Conservation (phyloP, 2,329 filamentous ascomycete genomes). For the Colletotrichum tabaci region DNA sequence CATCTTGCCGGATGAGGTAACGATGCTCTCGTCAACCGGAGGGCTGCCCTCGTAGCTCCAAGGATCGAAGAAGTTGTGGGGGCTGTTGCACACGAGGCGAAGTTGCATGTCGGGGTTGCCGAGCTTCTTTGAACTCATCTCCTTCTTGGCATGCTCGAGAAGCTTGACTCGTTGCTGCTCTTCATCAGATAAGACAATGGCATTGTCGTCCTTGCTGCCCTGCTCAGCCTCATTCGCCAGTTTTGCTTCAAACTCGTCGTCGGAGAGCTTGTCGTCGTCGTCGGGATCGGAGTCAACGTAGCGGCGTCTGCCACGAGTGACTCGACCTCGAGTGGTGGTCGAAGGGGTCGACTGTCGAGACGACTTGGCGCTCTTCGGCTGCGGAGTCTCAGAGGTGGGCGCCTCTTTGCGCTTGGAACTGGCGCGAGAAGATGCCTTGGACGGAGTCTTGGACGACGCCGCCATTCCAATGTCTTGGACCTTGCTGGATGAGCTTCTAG, state of each 20-base stretch:
- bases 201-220: conserved; percentile 55
- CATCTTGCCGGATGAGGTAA: conserved; percentile 96
- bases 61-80: conserved; percentile 97
- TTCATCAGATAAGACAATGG: conserved; percentile 63
- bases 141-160: conserved; percentile 84
- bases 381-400: conserved; percentile 50
- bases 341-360: conserved; percentile 83
- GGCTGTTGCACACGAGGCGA: conserved; percentile 91
- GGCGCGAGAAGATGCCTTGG: conserved; percentile 38
- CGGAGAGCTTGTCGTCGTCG: conserved; percentile 75
- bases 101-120: conserved; percentile 95
- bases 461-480: conserved; percentile 35
- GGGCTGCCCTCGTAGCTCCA: conserved; percentile 75
- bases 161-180: conserved; percentile 77
- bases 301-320: conserved; percentile 51
- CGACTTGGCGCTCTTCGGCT: conserved; percentile 80
- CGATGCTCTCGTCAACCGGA: conserved; percentile 82
- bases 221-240: conserved; percentile 74
- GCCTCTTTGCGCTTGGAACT: conserved; percentile 53
- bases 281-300: conserved; percentile 72
- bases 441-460: conserved; percentile 43
- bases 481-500: conserved; percentile 45
- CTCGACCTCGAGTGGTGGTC: conserved; percentile 65
- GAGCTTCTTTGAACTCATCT: conserved; percentile 91
- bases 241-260: conserved; percentile 87